phyloP scores from a whole-genome alignment of 176 grass and related monocot genomes.

The Lolium multiflorum region DNA sequence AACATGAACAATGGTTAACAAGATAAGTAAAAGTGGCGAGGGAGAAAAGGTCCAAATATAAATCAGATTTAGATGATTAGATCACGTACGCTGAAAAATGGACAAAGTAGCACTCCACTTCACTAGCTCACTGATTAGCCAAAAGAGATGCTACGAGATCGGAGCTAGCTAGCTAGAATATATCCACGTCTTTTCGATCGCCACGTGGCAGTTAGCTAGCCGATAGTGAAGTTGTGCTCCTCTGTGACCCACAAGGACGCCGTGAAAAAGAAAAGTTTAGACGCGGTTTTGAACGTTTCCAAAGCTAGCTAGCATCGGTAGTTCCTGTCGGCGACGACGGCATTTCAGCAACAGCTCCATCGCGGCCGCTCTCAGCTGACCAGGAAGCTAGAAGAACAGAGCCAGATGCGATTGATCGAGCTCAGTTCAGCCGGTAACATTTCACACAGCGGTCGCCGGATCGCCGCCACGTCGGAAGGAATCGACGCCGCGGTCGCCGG shows the following conservation, averaged over 20 bases:
- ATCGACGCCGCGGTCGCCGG: neutral
- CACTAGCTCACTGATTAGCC: neutral
- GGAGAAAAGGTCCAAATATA: constrained; percentile 6
- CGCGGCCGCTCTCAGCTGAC: neutral
- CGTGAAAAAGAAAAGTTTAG: neutral
- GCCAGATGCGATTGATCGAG: neutral
- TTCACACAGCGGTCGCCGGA: neutral
- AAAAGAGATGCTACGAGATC: neutral
- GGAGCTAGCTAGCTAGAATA: neutral
- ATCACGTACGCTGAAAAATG: constrained; percentile 36
- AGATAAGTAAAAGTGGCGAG: neutral
- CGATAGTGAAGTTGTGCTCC: neutral
- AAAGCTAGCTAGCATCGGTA: neutral
- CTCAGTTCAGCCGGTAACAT: neutral
- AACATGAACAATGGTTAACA: neutral
- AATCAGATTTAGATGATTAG: neutral
- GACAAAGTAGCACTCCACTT: neutral
- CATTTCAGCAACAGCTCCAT: constrained; percentile 35
- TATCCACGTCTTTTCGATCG: neutral
- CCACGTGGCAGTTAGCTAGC: neutral
- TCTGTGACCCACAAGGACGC: neutral
- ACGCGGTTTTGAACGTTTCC: neutral
- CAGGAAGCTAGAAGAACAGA: neutral
- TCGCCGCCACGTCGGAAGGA: constrained; percentile 12
- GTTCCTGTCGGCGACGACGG: constrained; percentile 44